These are phyloP conservation scores for Emydomyces testavorans DNA, from an alignment of 2,329 filamentous ascomycete genomes.

Conservation along the genomic window DNA sequence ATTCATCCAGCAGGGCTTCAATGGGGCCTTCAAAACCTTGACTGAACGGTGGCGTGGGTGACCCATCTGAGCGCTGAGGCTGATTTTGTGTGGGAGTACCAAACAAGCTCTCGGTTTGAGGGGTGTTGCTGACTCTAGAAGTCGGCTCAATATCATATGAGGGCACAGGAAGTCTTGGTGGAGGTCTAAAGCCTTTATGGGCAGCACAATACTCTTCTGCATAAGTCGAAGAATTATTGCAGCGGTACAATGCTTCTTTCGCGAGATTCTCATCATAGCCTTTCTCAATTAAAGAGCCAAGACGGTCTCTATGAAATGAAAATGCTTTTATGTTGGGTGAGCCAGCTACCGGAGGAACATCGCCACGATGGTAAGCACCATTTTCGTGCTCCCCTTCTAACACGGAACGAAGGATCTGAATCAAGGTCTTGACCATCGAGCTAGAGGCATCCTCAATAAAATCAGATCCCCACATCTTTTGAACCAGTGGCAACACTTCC, in stretches of 20 bases:
- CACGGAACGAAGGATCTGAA: conserved; percentile 72
- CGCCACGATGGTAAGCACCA: conserved; percentile 50
- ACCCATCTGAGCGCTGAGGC: neutral
- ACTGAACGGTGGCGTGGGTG: conserved; percentile 1
- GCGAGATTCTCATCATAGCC: conserved; percentile 52
- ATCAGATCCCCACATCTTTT: conserved; percentile 71
- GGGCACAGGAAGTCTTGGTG: conserved; percentile 57
- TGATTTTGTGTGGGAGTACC: conserved; percentile 2
- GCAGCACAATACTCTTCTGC: conserved; percentile 66
- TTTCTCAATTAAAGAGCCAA: conserved; percentile 36
- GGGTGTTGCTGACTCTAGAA: conserved; percentile 14
- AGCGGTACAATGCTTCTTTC: conserved; percentile 70
- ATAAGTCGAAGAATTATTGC: conserved; percentile 51
- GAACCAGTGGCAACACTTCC: conserved; percentile 63
- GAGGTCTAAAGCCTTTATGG: conserved; percentile 46
- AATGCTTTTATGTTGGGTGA: conserved; percentile 42
- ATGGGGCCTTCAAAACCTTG: conserved; percentile 13
- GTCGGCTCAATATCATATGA: conserved; percentile 40
- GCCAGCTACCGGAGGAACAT: conserved; percentile 43
- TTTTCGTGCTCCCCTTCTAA: conserved; percentile 66
- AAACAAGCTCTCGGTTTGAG: conserved; percentile 13
- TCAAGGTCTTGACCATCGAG: conserved; percentile 62
- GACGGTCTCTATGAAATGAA: conserved; percentile 39
- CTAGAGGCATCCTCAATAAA: conserved; percentile 71
- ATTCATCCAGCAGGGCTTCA: conserved; percentile 15